Base-by-base conservation (phyloP, 768 basidiomycete species). In the Leccinum rimulosum region DNA sequence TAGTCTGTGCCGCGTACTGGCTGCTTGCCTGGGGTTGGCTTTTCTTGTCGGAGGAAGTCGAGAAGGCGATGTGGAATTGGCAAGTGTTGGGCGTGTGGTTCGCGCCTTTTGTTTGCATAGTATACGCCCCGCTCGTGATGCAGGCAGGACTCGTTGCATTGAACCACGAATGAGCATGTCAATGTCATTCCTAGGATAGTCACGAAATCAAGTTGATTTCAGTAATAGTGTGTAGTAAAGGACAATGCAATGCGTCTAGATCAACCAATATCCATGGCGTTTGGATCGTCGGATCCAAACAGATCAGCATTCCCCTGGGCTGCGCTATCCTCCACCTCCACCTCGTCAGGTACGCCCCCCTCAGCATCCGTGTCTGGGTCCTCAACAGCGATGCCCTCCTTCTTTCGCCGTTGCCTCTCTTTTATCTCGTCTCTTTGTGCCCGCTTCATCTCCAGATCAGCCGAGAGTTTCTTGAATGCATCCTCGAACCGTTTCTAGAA, bases 401-500 rank as follows among this genome's bases (percentile, higher is more conserved):
- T 89, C 71, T 81, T 80, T 69, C 86, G 73, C 48, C 88, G 81
- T 65, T 86, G 86, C 67, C 85, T 80, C 74, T 93, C 91, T 66
- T 84, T 86, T 70, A 93, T 75, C 65, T 89, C 89, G 63, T 93
- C 91, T 57, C 88, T 80, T 69, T 93, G 92, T 1, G 82, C 82
- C 10, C 82, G 75, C 70, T 95, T 95, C 82, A 87, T 86, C 63
- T 95, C 94, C 31, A 95, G 77, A 69, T 97, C 94, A 36, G 85
- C 83, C 11, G 86, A 83, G 51, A 97, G 79, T 74, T 96, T 97
- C 78, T 87, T 91, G 67, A 95, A 74, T 17, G 91, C 89, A 70
- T 96, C 95, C 71, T 95, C 93, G 74, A 96, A 95, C 36, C 94
- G 94, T 83, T 89, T 89, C 89, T 95, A 66, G 19, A 53, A 59